phyloP scores from a whole-genome alignment of 352 stramenopile species.

The Blastocystis hominis region DNA sequence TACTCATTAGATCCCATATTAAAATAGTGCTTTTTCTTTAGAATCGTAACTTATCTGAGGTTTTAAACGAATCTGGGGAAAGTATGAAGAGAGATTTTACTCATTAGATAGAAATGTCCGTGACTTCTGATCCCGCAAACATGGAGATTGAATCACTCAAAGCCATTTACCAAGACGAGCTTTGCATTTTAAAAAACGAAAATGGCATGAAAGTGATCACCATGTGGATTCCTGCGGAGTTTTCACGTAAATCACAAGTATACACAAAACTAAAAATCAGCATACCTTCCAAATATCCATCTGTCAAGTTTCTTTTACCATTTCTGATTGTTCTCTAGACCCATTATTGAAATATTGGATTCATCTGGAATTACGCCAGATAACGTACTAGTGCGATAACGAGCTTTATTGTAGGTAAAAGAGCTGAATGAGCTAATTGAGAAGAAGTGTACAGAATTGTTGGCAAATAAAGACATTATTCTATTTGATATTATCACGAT shows the following conservation, averaged over 20 bases:
- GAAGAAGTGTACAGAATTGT: neutral
- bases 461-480: neutral
- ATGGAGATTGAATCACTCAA: neutral
- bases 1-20: too few species aligned
- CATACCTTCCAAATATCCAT: neutral
- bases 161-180: constrained; percentile 4
- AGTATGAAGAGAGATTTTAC: too few species aligned
- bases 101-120: too few species aligned
- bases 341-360: neutral
- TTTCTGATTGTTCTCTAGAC: neutral
- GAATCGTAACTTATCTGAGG: too few species aligned
- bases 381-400: neutral
- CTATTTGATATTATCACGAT: constrained; percentile 13
- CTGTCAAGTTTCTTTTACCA: neutral
- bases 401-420: neutral
- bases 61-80: too few species aligned
- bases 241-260: neutral
- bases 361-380: neutral
- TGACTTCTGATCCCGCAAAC: too few species aligned
- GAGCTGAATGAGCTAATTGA: neutral
- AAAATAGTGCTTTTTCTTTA: too few species aligned
- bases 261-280: neutral
- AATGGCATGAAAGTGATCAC: neutral
- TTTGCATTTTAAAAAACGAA: neutral
- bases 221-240: constrained; percentile 2